Conservation (phyloP, 345 rosid species). For the Eucalyptus pauciflora region DNA sequence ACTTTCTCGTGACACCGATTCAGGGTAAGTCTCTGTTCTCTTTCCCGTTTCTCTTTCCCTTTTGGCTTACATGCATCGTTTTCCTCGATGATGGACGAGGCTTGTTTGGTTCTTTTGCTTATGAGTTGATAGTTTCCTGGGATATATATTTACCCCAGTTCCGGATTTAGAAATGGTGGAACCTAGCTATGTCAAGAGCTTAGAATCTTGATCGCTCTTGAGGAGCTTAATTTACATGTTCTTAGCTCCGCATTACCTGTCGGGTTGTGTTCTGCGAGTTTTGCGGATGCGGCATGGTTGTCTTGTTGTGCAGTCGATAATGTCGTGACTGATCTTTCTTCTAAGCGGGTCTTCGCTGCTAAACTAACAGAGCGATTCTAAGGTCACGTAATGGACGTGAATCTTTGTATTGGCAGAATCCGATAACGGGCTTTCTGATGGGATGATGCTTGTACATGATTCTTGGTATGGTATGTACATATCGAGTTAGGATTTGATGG, state of each 20-base stretch:
- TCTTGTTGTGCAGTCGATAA: background rate
- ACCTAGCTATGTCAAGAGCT: background rate
- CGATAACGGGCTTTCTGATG: background rate
- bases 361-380: background rate
- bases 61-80: background rate
- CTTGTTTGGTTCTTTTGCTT: background rate
- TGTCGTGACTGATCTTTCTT: background rate
- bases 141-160: background rate
- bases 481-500: background rate
- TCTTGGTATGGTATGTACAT: background rate
- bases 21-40: background rate
- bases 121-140: background rate
- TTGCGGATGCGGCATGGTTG: background rate
- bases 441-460: background rate
- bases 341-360: background rate
- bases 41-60: background rate
- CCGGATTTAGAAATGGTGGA: background rate
- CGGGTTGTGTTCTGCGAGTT: background rate
- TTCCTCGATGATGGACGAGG: background rate
- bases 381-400: background rate
- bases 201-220: background rate
- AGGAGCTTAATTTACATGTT: background rate
- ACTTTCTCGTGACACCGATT: background rate
- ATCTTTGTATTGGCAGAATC: background rate
- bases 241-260: background rate